Percentiles rank a stretch among this genome's conserved stretches.
These are phyloP conservation scores for Gossypium lobatum DNA, from an alignment of 441 rosid genomes.

Conservation along the genomic window DNA sequence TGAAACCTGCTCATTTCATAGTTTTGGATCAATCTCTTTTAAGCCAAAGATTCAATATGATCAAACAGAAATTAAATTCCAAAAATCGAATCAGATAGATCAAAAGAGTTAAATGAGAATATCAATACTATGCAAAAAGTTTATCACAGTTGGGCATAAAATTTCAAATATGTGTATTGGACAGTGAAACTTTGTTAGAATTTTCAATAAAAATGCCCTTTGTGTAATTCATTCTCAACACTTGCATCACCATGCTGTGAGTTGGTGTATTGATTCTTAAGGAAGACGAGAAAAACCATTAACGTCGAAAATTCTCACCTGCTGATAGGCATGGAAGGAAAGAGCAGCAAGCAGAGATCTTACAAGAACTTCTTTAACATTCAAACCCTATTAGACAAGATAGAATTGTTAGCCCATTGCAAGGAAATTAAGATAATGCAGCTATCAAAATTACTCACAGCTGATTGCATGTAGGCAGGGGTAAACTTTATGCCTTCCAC, in stretches of 20 bases:
- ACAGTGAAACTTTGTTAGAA: background rate
- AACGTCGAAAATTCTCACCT: constrained; percentile 37
- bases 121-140: background rate
- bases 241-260: background rate
- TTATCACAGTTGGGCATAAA: background rate
- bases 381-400: constrained; percentile 60
- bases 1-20: constrained; percentile 54
- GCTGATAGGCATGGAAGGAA: constrained; percentile 98
- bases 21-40: background rate
- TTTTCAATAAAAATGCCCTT: background rate
- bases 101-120: background rate
- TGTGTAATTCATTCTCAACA: background rate
- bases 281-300: background rate
- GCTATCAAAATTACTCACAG: constrained; percentile 50
- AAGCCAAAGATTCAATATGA: background rate
- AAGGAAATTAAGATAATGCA: background rate
- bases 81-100: background rate
- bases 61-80: background rate
- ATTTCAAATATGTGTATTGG: background rate
- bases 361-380: constrained; percentile 52
- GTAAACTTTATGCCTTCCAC: constrained; percentile 87
- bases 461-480: constrained; percentile 72
- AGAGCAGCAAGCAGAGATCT: constrained; percentile 84
- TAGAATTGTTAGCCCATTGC: background rate
- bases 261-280: background rate